Evolutionary conservation across 1,139 yeast species (phyloP).

Genomic region (Scheffersomyces quercinus): DNA sequence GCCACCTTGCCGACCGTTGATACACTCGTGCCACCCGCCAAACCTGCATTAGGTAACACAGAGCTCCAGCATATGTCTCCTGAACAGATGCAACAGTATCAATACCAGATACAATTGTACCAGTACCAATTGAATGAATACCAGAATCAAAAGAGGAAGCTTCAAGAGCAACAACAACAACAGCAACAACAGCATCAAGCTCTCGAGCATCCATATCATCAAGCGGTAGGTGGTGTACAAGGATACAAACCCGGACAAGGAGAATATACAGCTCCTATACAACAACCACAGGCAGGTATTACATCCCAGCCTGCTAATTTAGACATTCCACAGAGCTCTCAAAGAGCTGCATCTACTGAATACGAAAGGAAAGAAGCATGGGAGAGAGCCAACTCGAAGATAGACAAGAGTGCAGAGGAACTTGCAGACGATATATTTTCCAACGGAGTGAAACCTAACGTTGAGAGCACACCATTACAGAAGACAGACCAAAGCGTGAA

Average conservation of each 20-base stretch:
- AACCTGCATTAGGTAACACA: constrained; percentile 18
- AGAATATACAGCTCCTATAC: not conserved
- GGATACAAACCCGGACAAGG: too few species aligned
- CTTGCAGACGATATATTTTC: constrained; percentile 45
- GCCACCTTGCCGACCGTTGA: not conserved
- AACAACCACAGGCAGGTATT: not conserved
- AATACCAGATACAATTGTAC: constrained; percentile 23
- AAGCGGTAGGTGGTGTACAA: not conserved
- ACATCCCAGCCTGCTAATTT: not conserved
- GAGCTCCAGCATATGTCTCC: constrained; percentile 20
- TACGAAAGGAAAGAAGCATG: constrained; percentile 41
- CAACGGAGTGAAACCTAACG: not conserved
- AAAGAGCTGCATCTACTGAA: constrained; percentile 11
- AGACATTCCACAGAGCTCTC: too few species aligned
- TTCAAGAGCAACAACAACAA: constrained; percentile 15
- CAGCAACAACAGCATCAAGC: constrained; percentile 5
- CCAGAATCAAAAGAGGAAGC: constrained; percentile 13
- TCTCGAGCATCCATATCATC: not conserved
- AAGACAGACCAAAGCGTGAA: constrained; percentile 5
- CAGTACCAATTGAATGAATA: constrained; percentile 15
- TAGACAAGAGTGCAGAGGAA: constrained; percentile 33
- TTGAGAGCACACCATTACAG: not conserved
- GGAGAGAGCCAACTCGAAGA: constrained; percentile 23
- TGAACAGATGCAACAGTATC: constrained; percentile 25
- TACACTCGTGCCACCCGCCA: constrained; percentile 12